A percentile compares a stretch with the other conserved stretches of the same genome.
Evolutionary conservation across 2,329 filamentous ascomycete species (phyloP).

Genomic region (Cucurbitaria berberidis): DNA sequence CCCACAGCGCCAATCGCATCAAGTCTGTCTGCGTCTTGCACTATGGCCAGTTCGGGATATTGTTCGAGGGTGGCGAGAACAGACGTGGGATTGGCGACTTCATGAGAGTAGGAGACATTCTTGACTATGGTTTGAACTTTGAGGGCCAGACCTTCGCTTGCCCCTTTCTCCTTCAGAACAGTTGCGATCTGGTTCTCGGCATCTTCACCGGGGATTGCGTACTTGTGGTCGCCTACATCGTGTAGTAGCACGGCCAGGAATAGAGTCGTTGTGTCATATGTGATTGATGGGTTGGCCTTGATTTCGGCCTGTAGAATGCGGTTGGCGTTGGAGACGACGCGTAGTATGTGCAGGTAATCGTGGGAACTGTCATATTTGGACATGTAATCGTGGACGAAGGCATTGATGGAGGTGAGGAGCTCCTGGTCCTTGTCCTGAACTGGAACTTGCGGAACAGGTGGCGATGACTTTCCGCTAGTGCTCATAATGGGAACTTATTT

Average conservation of each 20-base stretch:
- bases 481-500: constrained; percentile 19
- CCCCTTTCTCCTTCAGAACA: constrained; percentile 64
- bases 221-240: constrained; percentile 88
- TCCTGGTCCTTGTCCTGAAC: constrained; percentile 21
- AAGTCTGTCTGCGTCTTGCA: constrained; percentile 92
- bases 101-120: constrained; percentile 78
- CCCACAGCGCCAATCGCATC: constrained; percentile 90
- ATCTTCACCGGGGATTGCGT: constrained; percentile 63
- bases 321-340: constrained; percentile 76
- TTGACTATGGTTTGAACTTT: constrained; percentile 75
- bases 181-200: constrained; percentile 61
- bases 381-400: constrained; percentile 46
- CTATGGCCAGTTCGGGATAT: constrained; percentile 78
- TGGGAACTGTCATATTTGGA: constrained; percentile 74
- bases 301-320: constrained; percentile 64
- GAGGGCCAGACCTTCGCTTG: constrained; percentile 62
- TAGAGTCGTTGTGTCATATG: constrained; percentile 63
- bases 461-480: background rate
- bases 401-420: constrained; percentile 40
- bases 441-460: constrained; percentile 36
- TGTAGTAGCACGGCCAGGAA: constrained; percentile 71
- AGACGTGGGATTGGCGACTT: constrained; percentile 68
- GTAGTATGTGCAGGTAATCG: constrained; percentile 82
- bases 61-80: constrained; percentile 67
- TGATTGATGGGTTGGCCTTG: constrained; percentile 34